Percentiles rank a stretch among this genome's conserved stretches.
Conservation (phyloP, 768 basidiomycete genomes). For the Dendrothele bispora region DNA sequence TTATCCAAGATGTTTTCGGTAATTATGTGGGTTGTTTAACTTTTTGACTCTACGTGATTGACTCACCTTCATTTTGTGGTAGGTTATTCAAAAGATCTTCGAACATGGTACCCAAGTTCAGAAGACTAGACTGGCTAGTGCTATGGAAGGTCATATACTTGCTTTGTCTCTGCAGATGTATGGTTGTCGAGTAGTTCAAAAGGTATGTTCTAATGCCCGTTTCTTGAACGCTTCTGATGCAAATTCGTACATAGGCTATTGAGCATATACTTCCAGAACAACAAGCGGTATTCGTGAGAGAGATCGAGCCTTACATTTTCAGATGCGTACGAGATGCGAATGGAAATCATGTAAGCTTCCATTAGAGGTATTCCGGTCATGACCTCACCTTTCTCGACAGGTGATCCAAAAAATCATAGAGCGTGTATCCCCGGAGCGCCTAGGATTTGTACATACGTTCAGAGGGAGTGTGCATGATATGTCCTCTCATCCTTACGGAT, state of each 20-base stretch:
- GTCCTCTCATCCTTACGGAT: constrained; percentile 89
- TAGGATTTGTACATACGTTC: constrained; percentile 76
- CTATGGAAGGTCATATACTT: constrained; percentile 79
- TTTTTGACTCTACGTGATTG: background rate
- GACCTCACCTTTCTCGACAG: constrained; percentile 32
- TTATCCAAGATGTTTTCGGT: constrained; percentile 93
- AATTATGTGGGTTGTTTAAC: constrained; percentile 71
- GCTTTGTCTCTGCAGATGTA: constrained; percentile 88
- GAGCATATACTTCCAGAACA: constrained; percentile 80
- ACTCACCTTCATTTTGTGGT: constrained; percentile 10
- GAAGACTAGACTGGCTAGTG: constrained; percentile 62
- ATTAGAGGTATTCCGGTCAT: background rate
- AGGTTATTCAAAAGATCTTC: constrained; percentile 94
- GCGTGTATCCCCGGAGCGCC: constrained; percentile 71
- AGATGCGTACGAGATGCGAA: constrained; percentile 89
- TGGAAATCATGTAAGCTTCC: constrained; percentile 85
- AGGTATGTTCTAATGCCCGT: constrained; percentile 45
- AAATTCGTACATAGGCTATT: constrained; percentile 61
- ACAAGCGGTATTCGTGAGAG: constrained; percentile 71
- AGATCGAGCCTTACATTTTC: constrained; percentile 78
- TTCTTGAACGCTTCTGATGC: constrained; percentile 5
- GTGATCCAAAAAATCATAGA: constrained; percentile 90
- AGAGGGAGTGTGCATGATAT: constrained; percentile 77
- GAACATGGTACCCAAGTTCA: constrained; percentile 82
- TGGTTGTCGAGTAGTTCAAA: constrained; percentile 94